Evolutionary conservation across 805 yeast species (phyloP), one percentile per base, ranked within the genome.

Genomic region (Isabelozyma pseudorhagii): DNA sequence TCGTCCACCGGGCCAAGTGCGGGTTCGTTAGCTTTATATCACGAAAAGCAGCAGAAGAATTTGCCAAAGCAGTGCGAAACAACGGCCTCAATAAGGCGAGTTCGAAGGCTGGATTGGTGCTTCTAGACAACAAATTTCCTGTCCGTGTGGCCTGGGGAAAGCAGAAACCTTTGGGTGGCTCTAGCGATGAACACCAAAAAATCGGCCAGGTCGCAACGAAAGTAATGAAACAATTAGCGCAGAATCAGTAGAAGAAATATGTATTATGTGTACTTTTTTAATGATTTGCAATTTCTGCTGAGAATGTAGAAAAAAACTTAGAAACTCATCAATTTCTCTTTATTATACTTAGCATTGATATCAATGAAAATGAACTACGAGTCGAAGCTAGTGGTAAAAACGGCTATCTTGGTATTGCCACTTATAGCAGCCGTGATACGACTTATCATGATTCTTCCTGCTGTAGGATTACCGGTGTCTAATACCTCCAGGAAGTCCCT

Each of bases 11-110:
- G 21, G 85, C 91, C 1, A 70, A 78, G 48, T 79, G 86, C 60
- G 96, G 89, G 5, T 87, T 73, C 59, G 68, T 87, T 2, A 74
- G 78, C n/a, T 87, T 81, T 58, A 56, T 63, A 4, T 68, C 71
- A 3, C 64, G 86, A 44, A 53, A 60, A 3, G 67, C 73, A 3
- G 92, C 93, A 0, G 85, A 82, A 46, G 54, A 50, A 3, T 68
- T 69, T 50, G 72, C 72, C 0, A 43, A 49, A 8, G 29, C 58
- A 5, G 54, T 71, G 10, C 34, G 44, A 3, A 44, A 31, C 4
- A 62, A 64, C 38, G 73, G 68, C 3, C 51, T 63, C 46, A 69
- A 68, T 51, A 40, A 44, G 21, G 64, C 63, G 42, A 52, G 50
- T 10, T 34, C 47, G 21, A 64, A 72, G 0, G 69, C 77, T 0